Evolutionary conservation across 331 rosid species (phyloP).

Genomic region (Dryas integrifolia): DNA sequence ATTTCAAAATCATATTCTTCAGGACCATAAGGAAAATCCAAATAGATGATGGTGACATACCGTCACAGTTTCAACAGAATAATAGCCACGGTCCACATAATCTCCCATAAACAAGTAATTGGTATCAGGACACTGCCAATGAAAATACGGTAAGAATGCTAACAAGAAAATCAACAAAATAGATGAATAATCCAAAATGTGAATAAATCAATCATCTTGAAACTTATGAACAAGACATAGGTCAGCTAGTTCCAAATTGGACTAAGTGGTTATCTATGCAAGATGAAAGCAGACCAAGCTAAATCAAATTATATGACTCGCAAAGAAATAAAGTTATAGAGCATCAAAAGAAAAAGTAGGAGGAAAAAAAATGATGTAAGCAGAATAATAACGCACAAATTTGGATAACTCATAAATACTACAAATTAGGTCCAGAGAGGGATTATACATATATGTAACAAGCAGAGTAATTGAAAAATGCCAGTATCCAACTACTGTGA

Average conservation of each 20-base stretch:
- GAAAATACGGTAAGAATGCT: conserved; percentile 24
- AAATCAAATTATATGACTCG: too few relatives aligned
- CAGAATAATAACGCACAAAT: neutral
- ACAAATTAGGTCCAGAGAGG: too few relatives aligned
- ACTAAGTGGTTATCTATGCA: neutral
- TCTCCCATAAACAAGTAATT: conserved; percentile 99
- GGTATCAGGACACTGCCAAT: conserved; percentile 94
- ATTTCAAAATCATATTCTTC: neutral
- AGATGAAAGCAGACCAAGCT: neutral
- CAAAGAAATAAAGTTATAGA: neutral
- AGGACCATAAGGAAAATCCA: conserved; percentile 6
- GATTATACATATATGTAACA: neutral
- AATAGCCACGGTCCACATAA: conserved; percentile 99
- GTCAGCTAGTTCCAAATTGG: neutral
- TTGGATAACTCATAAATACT: neutral
- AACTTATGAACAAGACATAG: neutral
- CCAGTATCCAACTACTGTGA: conserved; percentile 20
- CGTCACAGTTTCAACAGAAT: conserved; percentile 98
- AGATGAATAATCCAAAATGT: neutral
- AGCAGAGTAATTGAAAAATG: neutral
- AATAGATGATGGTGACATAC: conserved; percentile 44
- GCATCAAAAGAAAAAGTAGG: neutral
- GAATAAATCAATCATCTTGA: neutral
- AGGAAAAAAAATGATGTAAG: conserved; percentile 5
- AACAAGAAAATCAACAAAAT: neutral